phyloP scores from a whole-genome alignment of 331 rosid species.

The Quercus lobata region DNA sequence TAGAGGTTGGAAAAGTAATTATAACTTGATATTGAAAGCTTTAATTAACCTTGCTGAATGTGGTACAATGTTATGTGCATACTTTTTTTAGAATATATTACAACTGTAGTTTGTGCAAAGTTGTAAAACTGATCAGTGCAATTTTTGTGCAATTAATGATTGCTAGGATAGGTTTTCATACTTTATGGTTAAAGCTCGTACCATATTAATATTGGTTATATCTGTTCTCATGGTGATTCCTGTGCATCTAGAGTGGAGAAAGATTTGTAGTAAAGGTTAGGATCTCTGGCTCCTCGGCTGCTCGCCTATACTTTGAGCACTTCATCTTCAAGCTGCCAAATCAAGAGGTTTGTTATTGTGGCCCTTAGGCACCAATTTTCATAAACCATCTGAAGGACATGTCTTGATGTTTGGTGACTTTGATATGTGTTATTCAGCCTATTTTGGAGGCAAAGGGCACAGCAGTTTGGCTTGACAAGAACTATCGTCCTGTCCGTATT shows the following conservation, averaged over 20 bases:
- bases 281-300: constrained; percentile 65
- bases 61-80: not conserved
- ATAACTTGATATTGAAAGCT: not conserved
- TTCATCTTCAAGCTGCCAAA: constrained; percentile 73
- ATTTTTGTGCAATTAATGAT: not conserved
- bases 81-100: not conserved
- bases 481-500: constrained; percentile 66
- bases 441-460: constrained; percentile 81
- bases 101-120: not conserved
- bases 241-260: constrained; percentile 65
- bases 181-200: not conserved
- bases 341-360: constrained; percentile 54
- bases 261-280: constrained; percentile 66
- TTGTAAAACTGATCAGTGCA: not conserved
- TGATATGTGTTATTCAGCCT: constrained; percentile 42
- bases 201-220: not conserved
- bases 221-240: constrained; percentile 15
- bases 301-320: constrained; percentile 68
- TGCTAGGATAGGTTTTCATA: not conserved
- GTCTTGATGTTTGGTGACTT: constrained; percentile 15
- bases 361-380: not conserved
- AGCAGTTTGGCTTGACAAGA: constrained; percentile 79
- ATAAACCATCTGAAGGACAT: not conserved
- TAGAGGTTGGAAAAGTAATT: not conserved
- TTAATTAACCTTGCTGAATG: not conserved